These are phyloP conservation scores for Arthrobotrys sphaeroides DNA, from an alignment of 2,329 filamentous ascomycete genomes.

Conservation along the genomic window DNA sequence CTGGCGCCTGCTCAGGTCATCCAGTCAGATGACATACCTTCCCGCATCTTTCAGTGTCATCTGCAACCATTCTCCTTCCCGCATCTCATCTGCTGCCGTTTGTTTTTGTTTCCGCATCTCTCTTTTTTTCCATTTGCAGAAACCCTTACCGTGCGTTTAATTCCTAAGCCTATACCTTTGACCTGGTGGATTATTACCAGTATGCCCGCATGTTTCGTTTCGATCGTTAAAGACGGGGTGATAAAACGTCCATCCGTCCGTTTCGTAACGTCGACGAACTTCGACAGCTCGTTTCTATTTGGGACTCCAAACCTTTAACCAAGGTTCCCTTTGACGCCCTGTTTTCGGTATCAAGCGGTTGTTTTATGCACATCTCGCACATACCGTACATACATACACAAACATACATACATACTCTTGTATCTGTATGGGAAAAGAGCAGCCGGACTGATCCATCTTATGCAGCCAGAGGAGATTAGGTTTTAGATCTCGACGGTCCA, in stretches of 20 bases:
- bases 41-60: conserved; percentile 35
- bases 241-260: conserved; percentile 19
- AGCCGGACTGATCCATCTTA: conserved; percentile 6
- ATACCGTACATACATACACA: too few species aligned
- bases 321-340: conserved; percentile 19
- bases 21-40: conserved; percentile 50
- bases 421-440: neutral
- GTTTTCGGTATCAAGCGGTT: neutral
- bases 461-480: neutral
- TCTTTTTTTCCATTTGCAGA: conserved; percentile 1
- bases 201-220: conserved; percentile 8
- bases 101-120: neutral
- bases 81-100: conserved; percentile 7
- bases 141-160: conserved; percentile 9
- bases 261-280: conserved; percentile 15
- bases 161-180: too few species aligned
- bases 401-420: neutral
- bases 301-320: neutral
- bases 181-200: neutral
- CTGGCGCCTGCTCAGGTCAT: conserved; percentile 46
- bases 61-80: conserved; percentile 27
- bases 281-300: neutral
- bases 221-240: conserved; percentile 5
- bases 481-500: too few species aligned
- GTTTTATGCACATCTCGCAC: conserved; percentile 4